phyloP scores from a whole-genome alignment of 1,139 yeast species.

The Petasospora rhodanensis region DNA sequence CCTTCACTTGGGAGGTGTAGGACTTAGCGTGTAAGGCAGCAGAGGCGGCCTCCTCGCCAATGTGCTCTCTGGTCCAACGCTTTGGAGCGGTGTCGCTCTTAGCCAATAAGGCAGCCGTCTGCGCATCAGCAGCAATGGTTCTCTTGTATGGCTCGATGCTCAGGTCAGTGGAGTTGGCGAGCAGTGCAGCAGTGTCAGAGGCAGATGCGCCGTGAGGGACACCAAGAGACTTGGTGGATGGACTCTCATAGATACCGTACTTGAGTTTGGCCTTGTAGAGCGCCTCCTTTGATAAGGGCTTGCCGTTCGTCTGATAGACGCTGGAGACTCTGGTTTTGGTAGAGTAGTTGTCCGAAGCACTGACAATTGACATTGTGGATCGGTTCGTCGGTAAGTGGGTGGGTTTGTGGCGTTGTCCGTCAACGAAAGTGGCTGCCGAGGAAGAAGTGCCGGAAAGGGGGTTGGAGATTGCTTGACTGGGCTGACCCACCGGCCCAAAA shows the following conservation, averaged over 20 bases:
- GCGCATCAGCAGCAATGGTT: conserved; percentile 60
- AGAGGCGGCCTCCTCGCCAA: conserved; percentile 36
- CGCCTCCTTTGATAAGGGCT: conserved; percentile 71
- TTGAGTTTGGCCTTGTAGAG: conserved; percentile 71
- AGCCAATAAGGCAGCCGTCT: conserved; percentile 57
- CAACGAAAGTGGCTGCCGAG: no score
- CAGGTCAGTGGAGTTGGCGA: conserved; percentile 64
- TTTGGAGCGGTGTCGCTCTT: conserved; percentile 38
- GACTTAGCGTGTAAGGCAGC: conserved; percentile 36
- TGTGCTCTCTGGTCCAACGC: conserved; percentile 42
- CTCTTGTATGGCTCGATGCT: conserved; percentile 64
- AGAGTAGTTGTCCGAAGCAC: conserved; percentile 14
- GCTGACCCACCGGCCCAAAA: no score
- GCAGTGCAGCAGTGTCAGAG: conserved; percentile 70
- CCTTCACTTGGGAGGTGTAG: conserved; percentile 1
- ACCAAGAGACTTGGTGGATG: conserved; percentile 66
- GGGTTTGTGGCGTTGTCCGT: no score
- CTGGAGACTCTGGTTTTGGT: conserved; percentile 19
- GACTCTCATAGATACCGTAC: conserved; percentile 70
- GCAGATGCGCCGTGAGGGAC: conserved; percentile 47
- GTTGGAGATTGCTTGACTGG: no score
- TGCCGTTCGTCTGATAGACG: conserved; percentile 63
- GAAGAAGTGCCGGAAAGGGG: no score
- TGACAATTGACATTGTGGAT: conserved; percentile 12
- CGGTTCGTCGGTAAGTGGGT: neutral